Base-by-base conservation (phyloP, 257 asterid species). In the Mitragyna speciosa region DNA sequence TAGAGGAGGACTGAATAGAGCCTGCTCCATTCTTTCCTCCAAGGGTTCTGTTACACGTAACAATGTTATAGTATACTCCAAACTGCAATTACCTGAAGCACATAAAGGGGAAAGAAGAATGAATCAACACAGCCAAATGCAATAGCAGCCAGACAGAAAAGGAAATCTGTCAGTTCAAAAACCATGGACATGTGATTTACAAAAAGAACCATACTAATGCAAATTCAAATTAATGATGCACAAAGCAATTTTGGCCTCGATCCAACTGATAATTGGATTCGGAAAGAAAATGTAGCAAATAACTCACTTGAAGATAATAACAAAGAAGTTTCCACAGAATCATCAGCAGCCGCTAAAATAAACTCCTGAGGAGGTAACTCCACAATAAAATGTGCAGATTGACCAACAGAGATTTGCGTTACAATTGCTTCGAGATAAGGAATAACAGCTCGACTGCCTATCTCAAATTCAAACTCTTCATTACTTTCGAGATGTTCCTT, bases 11-110 rank as follows among this genome's bases (percentile, higher is more conserved):
- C 90, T 91, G 83, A 94, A 92, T 15, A 86, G 88, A 61, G 99
- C 99, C 89, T 92, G 96, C 85, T 95, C 99, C 94, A 93, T 90
- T 83, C 97, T 90, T 75, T 95, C 99, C 89, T 95, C 99, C 84
- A 92, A 72, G 61, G 97, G 98, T 76, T 88, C 97, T 4, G 96
- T 91, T 76, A 93, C 90, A 78, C 82, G 87, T 87, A 89, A 72
- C 80, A 95, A 87, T 83, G 91, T 90, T 68, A 93, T 67, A 82
- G 73, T 68, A 79, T 87, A 92, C 88, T 91, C 97, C 95, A 93
- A 75, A 61, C 79, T 82, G 89, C 93, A 92, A 83, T 86, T 87
- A 68, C 88, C 94, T 90, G 87, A 75, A 75, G 81, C 63, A 85
- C 54, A 66, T 59, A 72, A 73, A 72, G 68, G 48, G 10, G 30